phyloP scores from a whole-genome alignment of 106 monocot species.

The Iris macrosiphon region DNA sequence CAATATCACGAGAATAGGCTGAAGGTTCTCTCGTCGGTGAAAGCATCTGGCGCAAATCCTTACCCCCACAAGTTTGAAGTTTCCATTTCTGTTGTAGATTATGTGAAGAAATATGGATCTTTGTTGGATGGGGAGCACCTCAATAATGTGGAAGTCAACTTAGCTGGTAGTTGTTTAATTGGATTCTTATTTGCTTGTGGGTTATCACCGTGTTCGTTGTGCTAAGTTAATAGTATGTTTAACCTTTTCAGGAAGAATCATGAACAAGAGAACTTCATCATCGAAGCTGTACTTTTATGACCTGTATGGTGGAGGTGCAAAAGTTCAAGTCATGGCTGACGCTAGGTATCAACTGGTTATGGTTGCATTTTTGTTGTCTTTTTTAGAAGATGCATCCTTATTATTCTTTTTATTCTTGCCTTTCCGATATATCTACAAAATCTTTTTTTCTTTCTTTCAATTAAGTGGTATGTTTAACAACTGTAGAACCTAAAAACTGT shows the following conservation, averaged over 20 bases:
- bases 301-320: conserved; percentile 56
- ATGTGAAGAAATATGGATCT: conserved; percentile 41
- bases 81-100: conserved; percentile 43
- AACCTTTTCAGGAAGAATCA: conserved; percentile 53
- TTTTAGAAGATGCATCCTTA: too few relatives aligned
- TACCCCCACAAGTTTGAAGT: conserved; percentile 89
- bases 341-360: conserved; percentile 60
- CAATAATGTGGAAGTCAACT: conserved; percentile 47
- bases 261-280: conserved; percentile 78
- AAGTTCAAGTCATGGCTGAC: conserved; percentile 96
- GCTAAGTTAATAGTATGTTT: neutral
- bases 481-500: too few relatives aligned
- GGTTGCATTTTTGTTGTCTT: neutral
- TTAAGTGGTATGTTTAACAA: too few relatives aligned
- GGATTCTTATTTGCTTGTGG: neutral
- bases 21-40: conserved; percentile 41
- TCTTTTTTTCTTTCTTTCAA: too few relatives aligned
- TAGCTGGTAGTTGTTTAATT: conserved; percentile 60
- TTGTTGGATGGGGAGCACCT: conserved; percentile 66
- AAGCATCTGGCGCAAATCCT: conserved; percentile 45
- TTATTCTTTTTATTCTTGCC: too few relatives aligned
- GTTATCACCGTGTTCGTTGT: neutral
- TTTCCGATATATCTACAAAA: too few relatives aligned
- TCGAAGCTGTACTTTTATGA: conserved; percentile 91
- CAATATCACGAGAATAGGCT: conserved; percentile 90